Conservation (phyloP, 371 early-diverging fungal species). For the Sporodiniella umbellata region DNA sequence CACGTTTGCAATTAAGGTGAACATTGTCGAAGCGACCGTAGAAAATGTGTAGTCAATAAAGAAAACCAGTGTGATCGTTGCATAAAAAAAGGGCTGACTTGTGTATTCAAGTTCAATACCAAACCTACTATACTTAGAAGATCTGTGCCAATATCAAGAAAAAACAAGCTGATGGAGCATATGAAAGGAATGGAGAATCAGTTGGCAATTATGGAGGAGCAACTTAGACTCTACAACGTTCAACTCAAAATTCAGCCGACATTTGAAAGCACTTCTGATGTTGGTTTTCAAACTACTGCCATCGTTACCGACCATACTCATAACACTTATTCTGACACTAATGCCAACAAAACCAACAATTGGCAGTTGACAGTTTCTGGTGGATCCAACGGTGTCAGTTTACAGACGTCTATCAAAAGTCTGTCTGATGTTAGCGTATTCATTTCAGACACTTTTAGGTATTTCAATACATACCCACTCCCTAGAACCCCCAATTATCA, state of each 20-base stretch:
- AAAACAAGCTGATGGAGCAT: slow-evolving; percentile 31
- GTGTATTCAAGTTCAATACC: slow-evolving; percentile 35
- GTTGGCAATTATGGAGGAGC: slow-evolving; percentile 25
- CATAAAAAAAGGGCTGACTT: slow-evolving; percentile 29
- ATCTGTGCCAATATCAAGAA: slow-evolving; percentile 27
- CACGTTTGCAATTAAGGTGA: slow-evolving; percentile 24
- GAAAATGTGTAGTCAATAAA: slow-evolving; percentile 35
- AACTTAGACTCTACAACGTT: slow-evolving; percentile 18
- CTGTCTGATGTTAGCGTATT: slow-evolving; percentile 26
- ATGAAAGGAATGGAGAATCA: slow-evolving; percentile 31
- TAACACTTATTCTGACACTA: background rate
- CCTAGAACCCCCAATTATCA: slow-evolving; percentile 25
- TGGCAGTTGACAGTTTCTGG: slow-evolving; percentile 27
- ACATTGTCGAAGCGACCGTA: slow-evolving; percentile 44
- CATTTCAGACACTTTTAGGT: slow-evolving; percentile 18
- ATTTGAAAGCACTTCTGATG: background rate
- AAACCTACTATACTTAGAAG: slow-evolving; percentile 36
- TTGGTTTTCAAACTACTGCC: background rate
- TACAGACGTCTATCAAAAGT: slow-evolving; percentile 32
- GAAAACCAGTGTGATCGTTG: slow-evolving; percentile 39
- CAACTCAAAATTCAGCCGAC: slow-evolving; percentile 3
- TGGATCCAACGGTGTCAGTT: slow-evolving; percentile 15
- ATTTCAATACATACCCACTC: slow-evolving; percentile 17
- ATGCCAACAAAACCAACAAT: background rate
- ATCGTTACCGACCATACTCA: background rate